These are phyloP conservation scores for Sedum album DNA, from an alignment of 164 flowering plant species.

Conservation along the genomic window DNA sequence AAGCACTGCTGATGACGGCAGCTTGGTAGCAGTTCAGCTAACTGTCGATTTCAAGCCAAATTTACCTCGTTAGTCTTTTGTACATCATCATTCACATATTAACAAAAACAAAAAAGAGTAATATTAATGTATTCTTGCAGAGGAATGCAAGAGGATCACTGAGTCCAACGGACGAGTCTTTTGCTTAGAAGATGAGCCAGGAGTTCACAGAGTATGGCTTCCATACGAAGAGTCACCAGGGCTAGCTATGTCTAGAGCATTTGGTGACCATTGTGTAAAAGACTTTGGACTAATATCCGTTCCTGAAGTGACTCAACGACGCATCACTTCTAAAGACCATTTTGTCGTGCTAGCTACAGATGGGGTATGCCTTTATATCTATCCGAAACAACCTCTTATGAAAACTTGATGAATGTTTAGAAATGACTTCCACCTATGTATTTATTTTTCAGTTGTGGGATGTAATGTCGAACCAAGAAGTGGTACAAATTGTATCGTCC, in stretches of 20 bases:
- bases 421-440: background rate
- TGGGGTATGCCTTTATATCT: conserved; percentile 50
- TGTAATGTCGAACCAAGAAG: conserved; percentile 91
- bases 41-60: conserved; percentile 79
- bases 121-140: conserved; percentile 28
- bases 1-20: conserved; percentile 69
- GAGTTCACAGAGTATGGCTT: conserved; percentile 75
- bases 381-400: too few species aligned
- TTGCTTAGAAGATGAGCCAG: conserved; percentile 73
- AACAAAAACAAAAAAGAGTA: background rate
- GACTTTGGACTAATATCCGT: conserved; percentile 74
- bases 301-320: conserved; percentile 75
- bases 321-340: conserved; percentile 49
- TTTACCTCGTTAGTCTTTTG: conserved; percentile 57
- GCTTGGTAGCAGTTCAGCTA: conserved; percentile 61
- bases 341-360: conserved; percentile 78
- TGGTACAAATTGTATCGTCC: conserved; percentile 66
- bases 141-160: conserved; percentile 66
- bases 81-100: background rate
- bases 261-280: conserved; percentile 78
- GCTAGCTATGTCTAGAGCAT: conserved; percentile 86
- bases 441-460: conserved; percentile 67
- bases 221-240: conserved; percentile 70
- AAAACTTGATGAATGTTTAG: background rate
- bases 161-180: conserved; percentile 63